phyloP scores from a whole-genome alignment of 805 yeast genomes.

The Debaryomyces hansenii region DNA sequence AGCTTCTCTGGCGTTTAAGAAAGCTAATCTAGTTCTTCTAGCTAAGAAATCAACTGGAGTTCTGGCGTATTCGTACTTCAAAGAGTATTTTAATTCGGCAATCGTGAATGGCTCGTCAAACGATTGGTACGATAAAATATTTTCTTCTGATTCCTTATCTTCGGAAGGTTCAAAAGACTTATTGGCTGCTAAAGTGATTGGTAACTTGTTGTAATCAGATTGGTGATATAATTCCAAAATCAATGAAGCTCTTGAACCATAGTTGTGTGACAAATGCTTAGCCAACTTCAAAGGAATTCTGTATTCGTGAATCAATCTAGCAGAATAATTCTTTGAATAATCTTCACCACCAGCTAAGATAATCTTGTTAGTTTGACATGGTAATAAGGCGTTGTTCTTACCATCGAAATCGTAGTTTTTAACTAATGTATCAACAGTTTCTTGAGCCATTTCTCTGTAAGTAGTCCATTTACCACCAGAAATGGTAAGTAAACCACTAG shows the following conservation, averaged over 20 bases:
- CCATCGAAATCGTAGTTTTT: conserved; percentile 41
- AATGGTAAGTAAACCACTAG: conserved; percentile 78
- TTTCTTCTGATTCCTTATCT: conserved; percentile 22
- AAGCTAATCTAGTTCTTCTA: conserved; percentile 91
- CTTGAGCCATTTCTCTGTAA: conserved; percentile 96
- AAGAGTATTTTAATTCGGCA: conserved; percentile 84
- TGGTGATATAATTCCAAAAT: conserved; percentile 58
- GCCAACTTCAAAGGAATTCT: conserved; percentile 73
- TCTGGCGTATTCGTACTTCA: conserved; percentile 80
- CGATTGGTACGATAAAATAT: conserved; percentile 44
- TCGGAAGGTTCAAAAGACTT: conserved; percentile 32
- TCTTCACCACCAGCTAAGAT: conserved; percentile 79
- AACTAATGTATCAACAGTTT: conserved; percentile 76
- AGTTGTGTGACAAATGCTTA: conserved; percentile 77
- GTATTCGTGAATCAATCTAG: conserved; percentile 79
- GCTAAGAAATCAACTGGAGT: conserved; percentile 89
- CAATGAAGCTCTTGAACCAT: conserved; percentile 86
- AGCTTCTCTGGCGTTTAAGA: conserved; percentile 85
- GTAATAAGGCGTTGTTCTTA: conserved; percentile 25
- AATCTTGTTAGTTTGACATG: conserved; percentile 54
- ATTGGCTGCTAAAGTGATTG: conserved; percentile 57
- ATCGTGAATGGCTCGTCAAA: conserved; percentile 84
- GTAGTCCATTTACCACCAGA: conserved; percentile 99
- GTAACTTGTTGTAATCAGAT: conserved; percentile 57
- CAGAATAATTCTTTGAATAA: conserved; percentile 70